Conservation (phyloP, 2,329 filamentous ascomycete species). For the Aureobasidium zeae region DNA sequence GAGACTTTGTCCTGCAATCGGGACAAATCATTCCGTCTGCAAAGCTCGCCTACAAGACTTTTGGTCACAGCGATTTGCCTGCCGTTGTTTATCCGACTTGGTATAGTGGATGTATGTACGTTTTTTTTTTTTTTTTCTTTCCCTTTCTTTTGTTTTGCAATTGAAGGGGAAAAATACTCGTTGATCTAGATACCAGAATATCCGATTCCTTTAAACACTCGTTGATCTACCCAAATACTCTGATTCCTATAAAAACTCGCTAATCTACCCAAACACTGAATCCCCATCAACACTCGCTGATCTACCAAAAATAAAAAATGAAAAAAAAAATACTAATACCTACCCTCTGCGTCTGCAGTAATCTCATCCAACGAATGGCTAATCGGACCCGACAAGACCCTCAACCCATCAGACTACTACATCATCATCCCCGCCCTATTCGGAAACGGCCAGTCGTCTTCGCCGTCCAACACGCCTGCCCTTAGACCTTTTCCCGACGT, state of each 20-base stretch:
- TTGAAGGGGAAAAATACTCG: no score
- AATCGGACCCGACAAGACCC: conserved; percentile 53
- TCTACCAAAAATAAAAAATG: conserved; percentile 20
- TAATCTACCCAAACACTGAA: no score
- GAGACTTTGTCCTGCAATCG: conserved; percentile 47
- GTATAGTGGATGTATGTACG: conserved; percentile 53
- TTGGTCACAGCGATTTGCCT: conserved; percentile 53
- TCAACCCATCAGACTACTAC: conserved; percentile 57
- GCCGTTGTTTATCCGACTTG: conserved; percentile 69
- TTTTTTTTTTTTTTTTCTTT: conserved; percentile 5
- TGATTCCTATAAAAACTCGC: no score
- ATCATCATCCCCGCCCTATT: conserved; percentile 62
- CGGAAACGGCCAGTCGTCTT: conserved; percentile 59
- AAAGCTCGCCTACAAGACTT: conserved; percentile 67
- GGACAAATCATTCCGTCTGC: conserved; percentile 55
- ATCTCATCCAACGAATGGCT: conserved; percentile 70
- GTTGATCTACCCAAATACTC: no score
- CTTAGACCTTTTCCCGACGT: conserved; percentile 52
- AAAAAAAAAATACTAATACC: no score
- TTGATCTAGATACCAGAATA: no score
- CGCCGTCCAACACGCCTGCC: conserved; percentile 53
- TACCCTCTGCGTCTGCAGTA: no score
- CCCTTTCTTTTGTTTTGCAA: background rate
- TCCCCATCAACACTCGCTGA: background rate
- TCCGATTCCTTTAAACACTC: no score